Base-by-base conservation (phyloP, 345 rosid genomes). In the Eucalyptus erythrocorys region DNA sequence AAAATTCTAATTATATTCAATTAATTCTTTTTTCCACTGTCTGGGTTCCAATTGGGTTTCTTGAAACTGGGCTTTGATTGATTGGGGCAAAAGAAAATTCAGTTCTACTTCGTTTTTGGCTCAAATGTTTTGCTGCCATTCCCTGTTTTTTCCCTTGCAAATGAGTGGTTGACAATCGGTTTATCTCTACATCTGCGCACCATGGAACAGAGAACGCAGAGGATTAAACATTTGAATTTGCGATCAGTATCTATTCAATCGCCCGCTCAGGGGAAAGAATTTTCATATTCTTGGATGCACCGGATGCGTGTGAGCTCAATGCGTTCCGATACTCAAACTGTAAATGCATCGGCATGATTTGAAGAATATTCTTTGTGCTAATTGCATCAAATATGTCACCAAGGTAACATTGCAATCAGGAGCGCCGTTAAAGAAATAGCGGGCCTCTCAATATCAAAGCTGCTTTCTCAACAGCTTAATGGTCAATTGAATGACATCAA, bases 11-110 rank as follows among this genome's bases (percentile, higher is more conserved):
- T 64, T 88, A 87, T 89, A 94, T 93, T 94, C 90, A 87, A 92
- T 95, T 95, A 80, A 94, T 94, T 95, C 93, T 92, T 94, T 93
- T 82, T 48, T 48, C 81, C 88, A 13, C 55, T 12, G 55, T 71
- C 43, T 71, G 45, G 14, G 45, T 71, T 71, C 82, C 45, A 19
- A 19, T 71, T 19, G 82, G 45, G 45, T 37, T 13, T 71, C 76
- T 64, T 64, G 82, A 71, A 71, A 71, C 42, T 37, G 82, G 47
- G 42, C 59, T 86, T 10, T 86, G 43, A 32, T 24, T 30, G 8
- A 17, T 85, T 32, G 16, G 45, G 30, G 64, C 59, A 49, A 85
- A 17, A 37, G 87, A 49, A 49, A 85, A 85, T 50, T 50, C 87
- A 50, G 43, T 32, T 86, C 32, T 86, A 45, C 30, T 51, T 86